These are phyloP conservation scores for Talaromyces amestolkiae DNA, from an alignment of 2,329 filamentous ascomycete species.

Conservation along the genomic window DNA sequence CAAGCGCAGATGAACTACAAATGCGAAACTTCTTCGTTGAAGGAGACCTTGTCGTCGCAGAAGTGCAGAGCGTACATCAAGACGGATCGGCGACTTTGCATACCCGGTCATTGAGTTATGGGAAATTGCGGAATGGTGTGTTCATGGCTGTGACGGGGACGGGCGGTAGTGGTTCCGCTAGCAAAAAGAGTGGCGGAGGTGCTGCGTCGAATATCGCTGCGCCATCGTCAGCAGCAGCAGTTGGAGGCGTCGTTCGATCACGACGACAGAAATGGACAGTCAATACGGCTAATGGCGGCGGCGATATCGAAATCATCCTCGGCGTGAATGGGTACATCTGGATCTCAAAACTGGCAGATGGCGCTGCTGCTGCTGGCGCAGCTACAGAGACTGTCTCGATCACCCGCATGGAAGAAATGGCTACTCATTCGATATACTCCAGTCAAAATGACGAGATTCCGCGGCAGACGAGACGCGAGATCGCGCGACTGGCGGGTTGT, in stretches of 20 bases:
- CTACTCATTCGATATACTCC: conserved; percentile 83
- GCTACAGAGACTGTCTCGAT: conserved; percentile 60
- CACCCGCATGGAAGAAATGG: conserved; percentile 82
- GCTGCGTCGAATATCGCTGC: conserved; percentile 52
- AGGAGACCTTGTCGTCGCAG: conserved; percentile 88
- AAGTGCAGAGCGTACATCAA: conserved; percentile 84
- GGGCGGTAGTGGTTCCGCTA: conserved; percentile 62
- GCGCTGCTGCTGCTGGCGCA: conserved; percentile 39
- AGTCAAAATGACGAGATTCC: conserved; percentile 89
- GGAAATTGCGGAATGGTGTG: conserved; percentile 89
- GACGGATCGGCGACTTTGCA: conserved; percentile 87
- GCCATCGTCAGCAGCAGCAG: conserved; percentile 62
- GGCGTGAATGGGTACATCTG: conserved; percentile 97
- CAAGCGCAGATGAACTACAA: conserved; percentile 93
- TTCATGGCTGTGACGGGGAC: conserved; percentile 80
- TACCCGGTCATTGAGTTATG: conserved; percentile 87
- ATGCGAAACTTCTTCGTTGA: conserved; percentile 97
- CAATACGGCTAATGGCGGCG: conserved; percentile 43
- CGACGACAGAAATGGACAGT: conserved; percentile 87
- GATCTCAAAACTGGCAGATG: conserved; percentile 80
- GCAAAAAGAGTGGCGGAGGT: conserved; percentile 29
- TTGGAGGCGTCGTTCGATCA: conserved; percentile 73
- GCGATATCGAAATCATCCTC: conserved; percentile 76
- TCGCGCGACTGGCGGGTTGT: conserved; percentile 76
- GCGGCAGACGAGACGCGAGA: conserved; percentile 76